Evolutionary conservation across 2,329 filamentous ascomycete species (phyloP), one percentile per base, ranked within the genome.

Genomic region (Emericellopsis cladophorae): DNA sequence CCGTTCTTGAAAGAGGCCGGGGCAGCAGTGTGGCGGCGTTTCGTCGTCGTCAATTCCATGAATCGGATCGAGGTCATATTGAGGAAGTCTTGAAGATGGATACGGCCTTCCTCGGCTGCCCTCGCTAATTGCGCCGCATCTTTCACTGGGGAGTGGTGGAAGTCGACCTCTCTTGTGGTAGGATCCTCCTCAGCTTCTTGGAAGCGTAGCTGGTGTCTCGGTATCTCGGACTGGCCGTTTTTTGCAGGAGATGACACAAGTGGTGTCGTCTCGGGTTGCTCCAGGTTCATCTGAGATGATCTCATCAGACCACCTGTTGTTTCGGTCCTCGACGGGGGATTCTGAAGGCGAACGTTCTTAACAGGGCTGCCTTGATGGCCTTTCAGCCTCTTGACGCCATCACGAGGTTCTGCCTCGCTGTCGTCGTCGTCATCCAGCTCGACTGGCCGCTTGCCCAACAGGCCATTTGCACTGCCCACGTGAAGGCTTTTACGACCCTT

Each of bases 11-110:
- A 54, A 11, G 59, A 52, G 40, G 66, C 57, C 12, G 79, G 79
- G 3, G 76, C 82, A 36, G 82, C 79, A 0, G 90, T 96, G 51
- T 93, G 84, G 42, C 92, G 76, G 49, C 90, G 74, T 58, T 96
- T 96, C 1, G 89, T 95, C 0, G 90, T 95, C n/a, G 83, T 95
- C 39, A 98, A 70, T 56, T 98, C 92, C 84, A 98, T 95, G 64
- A 98, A 98, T 41, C 89, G 85, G 52, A 98, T 95, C 44, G 86
- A 93, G 3, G 90, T 95, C 78, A 95, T 80, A 46, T 93, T 86
- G 36, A 98, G 66, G 61, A 98, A 98, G 40, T 95, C 84, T 50
- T 95, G 87, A 4, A 98, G 69, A 36, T 89, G 83, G 41, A 95
- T 88, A 18, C 70, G 72, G 29, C 39, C 54, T 16, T 72, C 69